Base-by-base conservation (phyloP, 257 asterid species). In the Datura wrightii region DNA sequence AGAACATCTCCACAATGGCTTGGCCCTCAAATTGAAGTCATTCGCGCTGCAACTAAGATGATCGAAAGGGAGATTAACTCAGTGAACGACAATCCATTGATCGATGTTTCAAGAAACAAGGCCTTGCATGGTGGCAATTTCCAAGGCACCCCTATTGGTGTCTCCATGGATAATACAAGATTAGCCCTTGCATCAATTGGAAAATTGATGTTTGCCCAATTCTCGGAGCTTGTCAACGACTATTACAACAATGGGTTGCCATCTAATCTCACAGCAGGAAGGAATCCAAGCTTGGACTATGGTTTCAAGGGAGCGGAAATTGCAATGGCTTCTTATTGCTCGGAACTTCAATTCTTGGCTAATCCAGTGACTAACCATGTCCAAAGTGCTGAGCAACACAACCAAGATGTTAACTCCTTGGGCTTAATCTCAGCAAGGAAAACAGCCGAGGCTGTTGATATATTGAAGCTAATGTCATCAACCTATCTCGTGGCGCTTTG, bases 11-110 rank as follows among this genome's bases (percentile, higher is more conserved):
- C 91, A 24, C 93, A 90, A 3, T 90, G 93, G 93, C 89, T 90
- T 5, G 93, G 91, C 31, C 93, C 93, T 2, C 93, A 86, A 48
- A 89, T 90, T 10, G 93, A 90, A 79, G 93, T 90, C 15, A 90
- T 90, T 44, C 91, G 91, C 2, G 9, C 87, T 0, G 91, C 93
- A 34, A 89, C 91, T 16, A 89, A 89, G 58, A 89, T 90, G 93
- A 90, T 90, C 34, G 91, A 90, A 89, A 89, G 91, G 83, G 93
- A 90, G 71, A 90, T 90, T 83, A 90, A 90, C 79, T 90, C 93
- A 7, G 93, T 90, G 46, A 90, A 90, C 13, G 93, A 90, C 44
- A 90, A 90, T 70, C 93, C 93, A 10, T 83, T 89, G 86, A 89
- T 90, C 10, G 93, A 90, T 50, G 91, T 90, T 24, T 87, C 93